Evolutionary conservation across 345 rosid species (phyloP), one percentile per base, ranked within the genome.

Genomic region (Salix exigua): DNA sequence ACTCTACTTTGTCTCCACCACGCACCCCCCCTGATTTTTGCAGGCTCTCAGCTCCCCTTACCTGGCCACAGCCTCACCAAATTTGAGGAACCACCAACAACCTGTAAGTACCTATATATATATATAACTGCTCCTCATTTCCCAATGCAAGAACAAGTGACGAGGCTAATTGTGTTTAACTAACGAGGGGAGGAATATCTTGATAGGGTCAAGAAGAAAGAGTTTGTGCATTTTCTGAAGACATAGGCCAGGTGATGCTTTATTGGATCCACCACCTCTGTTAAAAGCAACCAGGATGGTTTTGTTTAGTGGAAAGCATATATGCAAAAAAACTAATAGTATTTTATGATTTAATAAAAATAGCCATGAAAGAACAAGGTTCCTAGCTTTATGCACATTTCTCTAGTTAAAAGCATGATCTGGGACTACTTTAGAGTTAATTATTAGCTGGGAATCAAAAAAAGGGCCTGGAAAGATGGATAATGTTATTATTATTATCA

Each of bases 21-120:
- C 17, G 44, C 44, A 40, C 13, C 33, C 44, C 66, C 75, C 46
- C 73, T 48, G n/a, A 31, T 53, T 50, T 48, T 44, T 73, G 81
- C 85, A 88, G 91, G 89, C 91, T 62, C 89, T 88, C 40, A 84
- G 88, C 84, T 81, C 82, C 17, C 89, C 91, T 74, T 88, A 86
- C 84, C 68, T 88, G 86, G 81, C 53, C 62, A 75, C 78, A 71
- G 40, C 84, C 66, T 80, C 90, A 48, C 46, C 87, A 70, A 86
- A 78, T 78, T 68, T 77, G 68, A 84, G 85, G 75, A 86, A 66
- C 74, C 88, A 86, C 30, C 82, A 88, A 51, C 82, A 84, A 11
- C 73, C 81, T 84, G 88, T 86, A 75, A 88, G 90, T 78, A 70
- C 70, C 73, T 35, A 58, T 19, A 25, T 33, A 33, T 33, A 33